Evolutionary conservation across 1,139 yeast species (phyloP), one percentile per base, ranked within the genome.

Genomic region (Meyerozyma guilliermondii): DNA sequence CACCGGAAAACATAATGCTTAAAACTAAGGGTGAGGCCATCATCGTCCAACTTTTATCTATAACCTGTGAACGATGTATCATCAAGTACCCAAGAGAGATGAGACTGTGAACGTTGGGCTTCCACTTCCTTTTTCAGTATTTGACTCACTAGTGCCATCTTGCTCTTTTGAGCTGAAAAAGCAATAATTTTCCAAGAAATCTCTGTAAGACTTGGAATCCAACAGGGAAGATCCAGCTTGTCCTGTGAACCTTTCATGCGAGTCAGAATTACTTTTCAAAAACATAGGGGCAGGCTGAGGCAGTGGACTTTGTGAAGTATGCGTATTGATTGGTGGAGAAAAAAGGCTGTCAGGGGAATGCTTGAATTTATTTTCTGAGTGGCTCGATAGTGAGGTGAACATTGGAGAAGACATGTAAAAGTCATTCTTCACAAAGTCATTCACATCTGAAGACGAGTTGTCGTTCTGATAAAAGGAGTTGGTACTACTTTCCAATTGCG

Each of bases 111-210:
- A 29, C 7, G 33, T 29, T 13, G 33, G 33, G 18, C 33, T 29
- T 11, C 33, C 33, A 13, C 13, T 10, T 26, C 13, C 28, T 9
- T 29, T 11, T 13, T 29, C 33, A 29, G n/a, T 13, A 29, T 29
- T 5, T 10, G 16, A n/a, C 10, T 53, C 50, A 6, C 51, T 66
- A 1, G 60, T 56, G 1, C 45, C 46, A 5, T 41, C 44, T 24
- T 35, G 27, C 6, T 42, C 39, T 8, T 38, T 9, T 4, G 61
- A 52, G 3, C 60, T 52, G 35, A 59, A 84, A 55, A 87, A 87
- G 58, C 95, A 87, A 60, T 83, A 87, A 44, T 80, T 80, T 47
- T 84, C 83, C 48, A 87, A 65, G 36, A 87, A 64, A 49, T 82
- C 85, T 55, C 81, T 80, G 58, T 87, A 87, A 1, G 83, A 71